These are phyloP conservation scores for Xylaria castorea DNA, from an alignment of 495 filamentous ascomycete genomes.

Conservation along the genomic window DNA sequence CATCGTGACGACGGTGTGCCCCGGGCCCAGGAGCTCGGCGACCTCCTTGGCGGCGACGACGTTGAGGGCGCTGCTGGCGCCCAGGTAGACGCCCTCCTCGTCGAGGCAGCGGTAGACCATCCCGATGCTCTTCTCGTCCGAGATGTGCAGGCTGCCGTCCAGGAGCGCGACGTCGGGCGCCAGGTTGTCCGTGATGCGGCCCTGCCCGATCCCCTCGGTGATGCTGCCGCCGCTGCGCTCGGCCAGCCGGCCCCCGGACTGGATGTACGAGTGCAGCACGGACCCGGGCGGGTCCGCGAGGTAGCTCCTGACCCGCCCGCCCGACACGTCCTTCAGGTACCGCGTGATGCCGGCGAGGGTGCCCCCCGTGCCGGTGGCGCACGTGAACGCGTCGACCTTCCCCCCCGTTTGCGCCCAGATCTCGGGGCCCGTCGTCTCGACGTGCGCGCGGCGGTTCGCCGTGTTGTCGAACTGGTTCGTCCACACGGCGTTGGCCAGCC, in stretches of 20 bases:
- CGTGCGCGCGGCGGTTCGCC: constrained; percentile 91
- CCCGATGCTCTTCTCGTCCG: constrained; percentile 92
- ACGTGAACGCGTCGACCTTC: constrained; percentile 91
- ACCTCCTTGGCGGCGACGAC: constrained; percentile 95
- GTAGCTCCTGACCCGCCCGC: constrained; percentile 83
- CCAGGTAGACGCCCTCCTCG: constrained; percentile 96
- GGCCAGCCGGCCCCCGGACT: constrained; percentile 77
- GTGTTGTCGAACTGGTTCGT: constrained; percentile 99
- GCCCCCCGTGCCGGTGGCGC: constrained; percentile 90
- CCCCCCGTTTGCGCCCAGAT: constrained; percentile 95
- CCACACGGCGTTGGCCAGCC: constrained; percentile 90
- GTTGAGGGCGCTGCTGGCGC: constrained; percentile 90
- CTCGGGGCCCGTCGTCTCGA: constrained; percentile 96
- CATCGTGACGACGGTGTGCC: constrained; percentile 90
- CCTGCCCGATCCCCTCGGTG: constrained; percentile 97
- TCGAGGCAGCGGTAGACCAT: constrained; percentile 98
- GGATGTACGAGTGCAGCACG: constrained; percentile 90
- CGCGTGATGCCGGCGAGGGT: constrained; percentile 89
- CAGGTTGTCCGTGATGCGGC: constrained; percentile 94
- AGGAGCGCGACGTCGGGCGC: constrained; percentile 81
- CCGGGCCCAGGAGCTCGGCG: constrained; percentile 86
- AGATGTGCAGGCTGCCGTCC: constrained; percentile 85
- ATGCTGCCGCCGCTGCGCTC: constrained; percentile 90
- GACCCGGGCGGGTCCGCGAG: constrained; percentile 93
- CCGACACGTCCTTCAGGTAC: constrained; percentile 84